A percentile compares a stretch with the other conserved stretches of the same genome.
These are phyloP conservation scores for Microcos paniculata DNA, from an alignment of 345 rosid genomes.

Conservation along the genomic window DNA sequence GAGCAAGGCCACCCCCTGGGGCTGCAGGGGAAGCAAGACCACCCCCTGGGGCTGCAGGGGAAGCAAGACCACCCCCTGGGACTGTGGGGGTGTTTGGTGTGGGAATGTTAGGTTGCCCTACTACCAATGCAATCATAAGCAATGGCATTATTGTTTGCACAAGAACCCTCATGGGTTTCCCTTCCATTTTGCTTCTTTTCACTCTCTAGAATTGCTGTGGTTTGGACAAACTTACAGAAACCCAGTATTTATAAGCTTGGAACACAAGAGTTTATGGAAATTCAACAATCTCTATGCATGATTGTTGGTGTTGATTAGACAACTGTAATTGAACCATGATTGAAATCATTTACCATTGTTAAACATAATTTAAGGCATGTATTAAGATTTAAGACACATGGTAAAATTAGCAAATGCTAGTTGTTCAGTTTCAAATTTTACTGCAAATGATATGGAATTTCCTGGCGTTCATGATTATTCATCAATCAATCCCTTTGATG, in stretches of 20 bases:
- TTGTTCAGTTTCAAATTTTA: neutral
- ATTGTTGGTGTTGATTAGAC: too few species aligned
- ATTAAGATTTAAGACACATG: too few species aligned
- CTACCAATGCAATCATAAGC: neutral
- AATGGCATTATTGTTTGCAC: neutral
- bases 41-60: too few species aligned
- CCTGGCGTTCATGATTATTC: neutral
- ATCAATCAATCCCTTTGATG: neutral
- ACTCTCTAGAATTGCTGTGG: neutral
- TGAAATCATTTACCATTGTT: neutral
- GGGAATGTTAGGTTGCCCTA: neutral
- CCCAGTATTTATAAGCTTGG: neutral
- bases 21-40: too few species aligned
- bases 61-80: too few species aligned
- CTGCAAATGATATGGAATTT: neutral
- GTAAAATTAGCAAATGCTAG: neutral
- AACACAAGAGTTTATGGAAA: neutral
- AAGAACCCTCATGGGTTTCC: neutral
- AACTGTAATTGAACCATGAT: neutral
- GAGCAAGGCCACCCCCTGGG: too few species aligned
- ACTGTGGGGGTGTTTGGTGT: too few species aligned
- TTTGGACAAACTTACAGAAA: neutral
- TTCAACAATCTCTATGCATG: too few species aligned
- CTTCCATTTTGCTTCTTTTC: too few species aligned
- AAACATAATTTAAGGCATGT: neutral